Base-by-base conservation (phyloP, 805 yeast species). In the Candida xyloterini region DNA sequence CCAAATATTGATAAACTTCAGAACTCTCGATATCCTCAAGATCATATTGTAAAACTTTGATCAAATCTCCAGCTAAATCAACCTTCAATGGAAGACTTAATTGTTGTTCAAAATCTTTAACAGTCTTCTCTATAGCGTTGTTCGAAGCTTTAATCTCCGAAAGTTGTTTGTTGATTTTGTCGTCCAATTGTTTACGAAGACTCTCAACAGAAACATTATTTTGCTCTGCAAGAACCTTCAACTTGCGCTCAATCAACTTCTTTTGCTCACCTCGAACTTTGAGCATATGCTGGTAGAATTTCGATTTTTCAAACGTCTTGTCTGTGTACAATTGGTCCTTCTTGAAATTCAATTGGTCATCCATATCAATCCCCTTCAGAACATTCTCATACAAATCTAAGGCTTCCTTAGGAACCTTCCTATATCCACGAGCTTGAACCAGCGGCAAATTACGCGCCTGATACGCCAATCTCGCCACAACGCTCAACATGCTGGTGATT, bases 341-440 rank as follows among this genome's bases (percentile, higher is more conserved):
- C 26, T 51, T 40, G 25, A 56, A 52, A 31, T 45, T 40, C 25
- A 61, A 62, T 3, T 55, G 42, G 15, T 54, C 50, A 31, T 57
- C 56, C 15, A 50, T 27, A 10, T 55, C 57, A 18, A 41, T 37
- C 16, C 43, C 42, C 13, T 32, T 31, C 22, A 48, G 18, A 9
- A 44, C 40, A 23, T 42, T 37, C 7, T 38, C 27, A 10, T 38
- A 18, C 27, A 38, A 31, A 8, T 37, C 18, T 16, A 30, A 11
- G 13, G 18, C 16, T 9, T 33, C 37, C 30, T 24, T 18, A 10
- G 37, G 33, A 7, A 34, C 11, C 7, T 27, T 18, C 3, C 7
- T 13, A n/a, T 27, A 26, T 10, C 10, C 15, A 3, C 37, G 30
- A 11, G 26, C 23, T 31, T 26, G 35, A 14, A 14, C 25, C 15